Percentiles rank a stretch among this genome's conserved stretches.
These are phyloP conservation scores for Plasmodium sp. DNA, from an alignment of 169 alveolate genomes.

Conservation along the genomic window DNA sequence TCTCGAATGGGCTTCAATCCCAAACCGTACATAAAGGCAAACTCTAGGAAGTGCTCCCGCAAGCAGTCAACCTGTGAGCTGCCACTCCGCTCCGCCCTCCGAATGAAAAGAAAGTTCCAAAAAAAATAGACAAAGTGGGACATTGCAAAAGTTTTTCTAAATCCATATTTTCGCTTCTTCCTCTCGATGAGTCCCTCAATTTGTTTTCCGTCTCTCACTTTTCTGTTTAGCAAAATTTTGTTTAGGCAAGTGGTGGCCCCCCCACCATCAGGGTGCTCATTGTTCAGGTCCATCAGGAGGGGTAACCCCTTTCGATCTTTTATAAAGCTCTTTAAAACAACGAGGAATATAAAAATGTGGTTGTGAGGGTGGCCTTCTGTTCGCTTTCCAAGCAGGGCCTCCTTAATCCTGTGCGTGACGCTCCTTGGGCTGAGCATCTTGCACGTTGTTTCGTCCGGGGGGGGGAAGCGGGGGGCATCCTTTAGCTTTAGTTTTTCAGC, in stretches of 20 bases:
- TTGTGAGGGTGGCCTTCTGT: not conserved
- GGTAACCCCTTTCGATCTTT: constrained; percentile 22
- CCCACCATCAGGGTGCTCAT: not conserved
- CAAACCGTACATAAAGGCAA: not conserved
- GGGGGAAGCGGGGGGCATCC: not conserved
- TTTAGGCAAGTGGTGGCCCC: not conserved
- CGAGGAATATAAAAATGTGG: constrained; percentile 21
- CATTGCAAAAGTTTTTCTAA: constrained; percentile 1
- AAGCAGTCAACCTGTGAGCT: not conserved
- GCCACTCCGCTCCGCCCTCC: not conserved
- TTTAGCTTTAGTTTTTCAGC: constrained; percentile 12
- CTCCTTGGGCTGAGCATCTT: not conserved
- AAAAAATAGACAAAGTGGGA: constrained; percentile 29
- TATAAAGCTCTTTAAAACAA: constrained; percentile 52
- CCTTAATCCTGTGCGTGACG: not conserved
- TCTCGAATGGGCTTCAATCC: not conserved
- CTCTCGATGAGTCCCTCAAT: not conserved
- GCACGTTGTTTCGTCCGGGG: not conserved
- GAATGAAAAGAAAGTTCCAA: constrained; percentile 10
- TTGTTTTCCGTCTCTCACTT: not conserved
- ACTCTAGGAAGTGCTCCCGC: not conserved
- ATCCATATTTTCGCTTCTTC: constrained; percentile 31
- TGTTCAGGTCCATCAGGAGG: not conserved
- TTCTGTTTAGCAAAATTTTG: constrained; percentile 11
- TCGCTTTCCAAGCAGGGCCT: not conserved